These are phyloP conservation scores for Trichoderma lentiforme DNA, from an alignment of 2,329 filamentous ascomycete genomes.

Conservation along the genomic window DNA sequence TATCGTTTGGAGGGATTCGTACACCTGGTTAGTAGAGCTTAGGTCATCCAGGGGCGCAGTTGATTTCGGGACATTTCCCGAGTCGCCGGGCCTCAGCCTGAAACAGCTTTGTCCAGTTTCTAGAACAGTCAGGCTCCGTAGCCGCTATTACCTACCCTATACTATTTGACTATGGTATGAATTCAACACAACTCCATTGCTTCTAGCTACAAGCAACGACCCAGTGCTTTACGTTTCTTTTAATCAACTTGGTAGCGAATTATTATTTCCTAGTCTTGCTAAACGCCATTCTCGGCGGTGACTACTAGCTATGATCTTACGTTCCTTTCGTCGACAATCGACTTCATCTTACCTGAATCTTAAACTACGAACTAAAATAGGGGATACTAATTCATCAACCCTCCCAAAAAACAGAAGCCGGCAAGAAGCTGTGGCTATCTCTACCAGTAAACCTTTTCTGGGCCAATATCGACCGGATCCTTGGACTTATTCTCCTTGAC, in stretches of 20 bases:
- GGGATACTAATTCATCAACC: neutral
- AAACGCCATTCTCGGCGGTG: neutral
- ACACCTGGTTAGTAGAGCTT: constrained; percentile 20
- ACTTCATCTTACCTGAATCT: neutral
- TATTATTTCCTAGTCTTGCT: neutral
- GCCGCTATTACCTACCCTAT: neutral
- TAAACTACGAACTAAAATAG: no score
- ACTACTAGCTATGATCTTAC: neutral
- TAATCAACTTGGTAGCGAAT: neutral
- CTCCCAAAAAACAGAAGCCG: neutral
- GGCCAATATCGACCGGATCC: neutral
- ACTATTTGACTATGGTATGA: neutral
- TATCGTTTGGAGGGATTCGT: neutral
- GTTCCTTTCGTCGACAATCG: neutral
- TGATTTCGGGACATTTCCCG: constrained; percentile 9
- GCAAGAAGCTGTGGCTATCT: no score
- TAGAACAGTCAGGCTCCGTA: neutral
- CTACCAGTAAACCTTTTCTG: neutral
- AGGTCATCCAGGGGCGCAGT: constrained; percentile 27
- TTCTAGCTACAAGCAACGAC: neutral
- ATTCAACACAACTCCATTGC: neutral
- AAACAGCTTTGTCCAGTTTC: neutral
- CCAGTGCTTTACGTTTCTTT: neutral
- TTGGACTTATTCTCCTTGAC: neutral
- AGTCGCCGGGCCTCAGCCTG: constrained; percentile 1